phyloP scores from a whole-genome alignment of 2,329 filamentous ascomycete genomes.

The Diaporthe sp. region DNA sequence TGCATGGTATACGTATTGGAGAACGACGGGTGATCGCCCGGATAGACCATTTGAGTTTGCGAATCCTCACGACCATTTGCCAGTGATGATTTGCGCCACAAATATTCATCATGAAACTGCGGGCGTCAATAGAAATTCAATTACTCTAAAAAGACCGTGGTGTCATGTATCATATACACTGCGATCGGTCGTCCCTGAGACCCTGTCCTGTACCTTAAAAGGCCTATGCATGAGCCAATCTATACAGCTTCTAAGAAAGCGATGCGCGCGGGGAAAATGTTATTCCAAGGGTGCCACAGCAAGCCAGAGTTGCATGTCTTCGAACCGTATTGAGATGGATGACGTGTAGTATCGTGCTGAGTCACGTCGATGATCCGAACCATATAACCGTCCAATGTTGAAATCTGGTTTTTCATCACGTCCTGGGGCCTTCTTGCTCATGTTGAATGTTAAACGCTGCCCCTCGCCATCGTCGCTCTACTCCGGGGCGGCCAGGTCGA shows the following conservation, averaged over 20 bases:
- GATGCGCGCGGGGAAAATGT: not conserved
- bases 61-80: not conserved
- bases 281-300: not conserved
- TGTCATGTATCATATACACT: not conserved
- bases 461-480: not conserved
- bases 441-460: constrained; percentile 4
- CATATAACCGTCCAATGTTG: not conserved
- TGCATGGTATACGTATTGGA: not conserved
- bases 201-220: not conserved
- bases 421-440: not conserved
- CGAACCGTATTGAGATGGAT: not conserved
- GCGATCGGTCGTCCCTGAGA: not conserved
- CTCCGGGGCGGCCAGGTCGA: not conserved
- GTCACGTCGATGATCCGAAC: not conserved
- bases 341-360: constrained; percentile 1
- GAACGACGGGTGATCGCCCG: not conserved
- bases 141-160: not conserved
- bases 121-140: not conserved
- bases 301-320: not conserved
- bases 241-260: constrained; percentile 13
- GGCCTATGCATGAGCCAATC: not conserved
- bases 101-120: not conserved
- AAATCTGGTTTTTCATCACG: not conserved
- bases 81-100: not conserved
- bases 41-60: not conserved